phyloP scores from a whole-genome alignment of 768 basidiomycete species.

The Psilocybe tampanensis region DNA sequence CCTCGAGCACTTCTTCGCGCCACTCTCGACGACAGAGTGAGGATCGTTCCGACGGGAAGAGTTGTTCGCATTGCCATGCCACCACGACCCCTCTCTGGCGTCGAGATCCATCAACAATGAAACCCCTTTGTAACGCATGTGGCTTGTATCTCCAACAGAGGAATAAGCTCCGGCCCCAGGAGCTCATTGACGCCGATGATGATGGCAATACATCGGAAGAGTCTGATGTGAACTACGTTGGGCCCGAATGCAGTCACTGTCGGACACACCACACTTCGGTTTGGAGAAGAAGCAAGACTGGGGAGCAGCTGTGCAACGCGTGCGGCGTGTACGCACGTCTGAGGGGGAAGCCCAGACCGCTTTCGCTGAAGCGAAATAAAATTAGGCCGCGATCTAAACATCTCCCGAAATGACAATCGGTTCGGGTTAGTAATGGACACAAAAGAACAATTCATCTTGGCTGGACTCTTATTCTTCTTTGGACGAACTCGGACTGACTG shows the following conservation, averaged over 20 bases:
- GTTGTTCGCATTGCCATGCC: conserved; percentile 49
- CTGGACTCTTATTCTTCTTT: neutral
- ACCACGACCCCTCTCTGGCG: conserved; percentile 53
- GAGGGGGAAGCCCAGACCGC: conserved; percentile 47
- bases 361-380: conserved; percentile 47
- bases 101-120: conserved; percentile 45
- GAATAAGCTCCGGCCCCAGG: conserved; percentile 48
- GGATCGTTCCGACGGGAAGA: conserved; percentile 35
- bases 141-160: conserved; percentile 50
- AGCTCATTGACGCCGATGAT: conserved; percentile 52
- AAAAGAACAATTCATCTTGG: neutral
- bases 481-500: neutral
- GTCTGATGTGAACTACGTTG: conserved; percentile 40
- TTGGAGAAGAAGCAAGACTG: conserved; percentile 52
- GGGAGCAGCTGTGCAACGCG: conserved; percentile 52
- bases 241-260: conserved; percentile 53
- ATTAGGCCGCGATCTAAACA: conserved; percentile 54
- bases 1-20: conserved; percentile 18
- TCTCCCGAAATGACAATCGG: conserved; percentile 22
- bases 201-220: conserved; percentile 41
- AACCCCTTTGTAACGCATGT: conserved; percentile 50
- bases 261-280: conserved; percentile 51
- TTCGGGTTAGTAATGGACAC: neutral
- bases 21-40: conserved; percentile 30
- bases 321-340: conserved; percentile 52